Evolutionary conservation across 2,329 filamentous ascomycete species (phyloP).

Genomic region (Microcyclospora pomicola): DNA sequence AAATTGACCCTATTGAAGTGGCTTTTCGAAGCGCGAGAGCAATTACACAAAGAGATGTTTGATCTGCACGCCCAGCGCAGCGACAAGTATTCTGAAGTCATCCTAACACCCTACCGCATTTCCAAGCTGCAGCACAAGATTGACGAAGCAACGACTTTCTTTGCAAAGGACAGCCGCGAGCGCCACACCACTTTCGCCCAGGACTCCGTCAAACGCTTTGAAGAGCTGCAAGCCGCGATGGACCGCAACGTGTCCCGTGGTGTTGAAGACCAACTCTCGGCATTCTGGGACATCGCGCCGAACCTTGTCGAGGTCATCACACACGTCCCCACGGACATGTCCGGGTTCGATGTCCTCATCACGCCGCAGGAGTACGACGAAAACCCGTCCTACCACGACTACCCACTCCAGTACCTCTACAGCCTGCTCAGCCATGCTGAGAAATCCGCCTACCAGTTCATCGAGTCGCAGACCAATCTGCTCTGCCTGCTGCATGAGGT

Average conservation of each 20-base stretch:
- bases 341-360: conserved; percentile 57
- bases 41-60: conserved; percentile 70
- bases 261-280: conserved; percentile 79
- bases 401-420: conserved; percentile 84
- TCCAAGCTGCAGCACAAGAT: conserved; percentile 64
- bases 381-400: conserved; percentile 65
- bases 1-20: conserved; percentile 91
- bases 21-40: conserved; percentile 90
- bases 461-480: conserved; percentile 84
- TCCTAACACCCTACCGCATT: conserved; percentile 67
- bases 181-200: conserved; percentile 57
- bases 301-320: conserved; percentile 64
- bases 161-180: conserved; percentile 58
- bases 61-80: conserved; percentile 71
- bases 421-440: conserved; percentile 73
- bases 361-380: conserved; percentile 68
- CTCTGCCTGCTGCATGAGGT: conserved; percentile 85
- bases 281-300: conserved; percentile 96
- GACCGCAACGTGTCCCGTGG: conserved; percentile 76
- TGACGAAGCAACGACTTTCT: conserved; percentile 66
- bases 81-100: conserved; percentile 70
- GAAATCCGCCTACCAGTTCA: conserved; percentile 91
- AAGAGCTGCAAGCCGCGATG: conserved; percentile 64
- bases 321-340: conserved; percentile 50
- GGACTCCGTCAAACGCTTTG: conserved; percentile 57